These are phyloP conservation scores for Hyaloscypha variabilis DNA, from an alignment of 495 filamentous ascomycete species.

Conservation along the genomic window DNA sequence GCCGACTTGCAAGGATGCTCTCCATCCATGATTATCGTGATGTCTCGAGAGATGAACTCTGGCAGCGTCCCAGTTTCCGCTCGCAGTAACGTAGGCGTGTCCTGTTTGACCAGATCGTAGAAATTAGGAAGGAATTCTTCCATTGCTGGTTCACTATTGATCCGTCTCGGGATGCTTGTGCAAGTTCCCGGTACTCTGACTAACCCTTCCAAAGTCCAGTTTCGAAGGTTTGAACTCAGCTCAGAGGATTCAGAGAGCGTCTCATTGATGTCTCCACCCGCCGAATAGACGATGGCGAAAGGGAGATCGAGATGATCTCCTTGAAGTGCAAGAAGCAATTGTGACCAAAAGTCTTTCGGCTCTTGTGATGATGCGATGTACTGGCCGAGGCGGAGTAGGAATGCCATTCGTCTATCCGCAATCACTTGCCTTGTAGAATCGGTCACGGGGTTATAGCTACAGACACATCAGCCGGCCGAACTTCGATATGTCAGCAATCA, in stretches of 20 bases:
- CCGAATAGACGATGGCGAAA: conserved; percentile 67
- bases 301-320: conserved; percentile 63
- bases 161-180: conserved; percentile 47
- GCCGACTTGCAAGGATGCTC: conserved; percentile 61
- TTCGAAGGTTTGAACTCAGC: conserved; percentile 4
- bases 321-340: conserved; percentile 54
- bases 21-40: conserved; percentile 32
- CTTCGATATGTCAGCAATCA: not conserved
- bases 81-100: conserved; percentile 40
- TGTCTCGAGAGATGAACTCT: conserved; percentile 34
- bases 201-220: conserved; percentile 50
- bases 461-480: not conserved
- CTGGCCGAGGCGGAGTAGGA: conserved; percentile 10
- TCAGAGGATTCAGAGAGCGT: conserved; percentile 18
- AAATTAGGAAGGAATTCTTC: conserved; percentile 65
- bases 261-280: conserved; percentile 47
- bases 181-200: conserved; percentile 56
- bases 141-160: conserved; percentile 52
- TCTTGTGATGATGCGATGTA: conserved; percentile 17
- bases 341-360: conserved; percentile 53
- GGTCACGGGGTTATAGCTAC: conserved; percentile 26
- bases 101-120: conserved; percentile 35
- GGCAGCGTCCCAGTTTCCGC: conserved; percentile 5
- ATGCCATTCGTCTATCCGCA: conserved; percentile 25
- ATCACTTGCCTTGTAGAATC: conserved; percentile 26